Percentiles rank a stretch among this genome's conserved stretches.
Conservation (phyloP, 208 protist genomes). For the Crithidia thermophila region DNA sequence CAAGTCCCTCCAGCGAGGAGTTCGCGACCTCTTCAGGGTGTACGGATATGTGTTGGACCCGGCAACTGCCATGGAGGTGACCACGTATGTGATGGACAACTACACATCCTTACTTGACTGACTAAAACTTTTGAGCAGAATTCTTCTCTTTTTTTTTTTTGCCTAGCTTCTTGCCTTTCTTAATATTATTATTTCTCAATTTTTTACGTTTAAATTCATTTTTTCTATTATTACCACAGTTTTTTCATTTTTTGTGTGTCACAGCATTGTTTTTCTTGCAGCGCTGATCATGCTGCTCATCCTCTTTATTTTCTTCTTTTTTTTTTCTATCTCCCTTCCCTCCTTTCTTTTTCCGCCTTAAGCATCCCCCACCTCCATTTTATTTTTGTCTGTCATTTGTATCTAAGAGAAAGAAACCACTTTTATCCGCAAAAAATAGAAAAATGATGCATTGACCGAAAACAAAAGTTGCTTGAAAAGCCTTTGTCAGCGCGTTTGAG, state of each 20-base stretch:
- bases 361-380: neutral
- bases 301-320: constrained; percentile 8
- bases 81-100: neutral
- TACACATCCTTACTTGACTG: neutral
- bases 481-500: too few species aligned
- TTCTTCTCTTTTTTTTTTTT: neutral
- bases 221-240: neutral
- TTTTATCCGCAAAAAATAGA: neutral
- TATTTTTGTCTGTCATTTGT: too few species aligned
- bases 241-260: neutral
- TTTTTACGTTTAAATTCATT: too few species aligned
- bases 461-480: too few species aligned
- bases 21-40: constrained; percentile 11
- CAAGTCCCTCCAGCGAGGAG: constrained; percentile 1
- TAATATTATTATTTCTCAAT: too few species aligned
- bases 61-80: neutral
- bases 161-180: neutral
- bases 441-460: too few species aligned
- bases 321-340: neutral
- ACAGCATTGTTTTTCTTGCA: neutral
- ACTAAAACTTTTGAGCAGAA: neutral
- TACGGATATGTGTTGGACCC: neutral
- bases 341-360: neutral
- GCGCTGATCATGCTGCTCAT: neutral
- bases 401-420: neutral